Evolutionary conservation across 169 alveolate genomes (phyloP).

Genomic region (Toxoplasma gondii): DNA sequence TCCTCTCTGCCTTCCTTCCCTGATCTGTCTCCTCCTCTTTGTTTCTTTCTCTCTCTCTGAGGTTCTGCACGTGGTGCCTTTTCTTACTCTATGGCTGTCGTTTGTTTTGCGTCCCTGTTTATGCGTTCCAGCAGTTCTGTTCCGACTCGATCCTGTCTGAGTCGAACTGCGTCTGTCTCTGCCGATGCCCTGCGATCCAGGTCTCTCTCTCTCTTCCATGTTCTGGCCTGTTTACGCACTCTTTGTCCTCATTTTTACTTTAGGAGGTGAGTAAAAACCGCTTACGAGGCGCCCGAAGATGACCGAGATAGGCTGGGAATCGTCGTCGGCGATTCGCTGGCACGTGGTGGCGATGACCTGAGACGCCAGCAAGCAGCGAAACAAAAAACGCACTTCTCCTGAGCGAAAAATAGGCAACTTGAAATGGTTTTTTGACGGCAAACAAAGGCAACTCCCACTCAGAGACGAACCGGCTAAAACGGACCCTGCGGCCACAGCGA

Average conservation of each 20-base stretch:
- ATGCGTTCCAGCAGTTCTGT: no score
- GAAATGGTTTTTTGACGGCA: not conserved
- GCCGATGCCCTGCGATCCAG: not conserved
- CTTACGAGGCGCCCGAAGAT: constrained; percentile 41
- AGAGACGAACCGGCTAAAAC: not conserved
- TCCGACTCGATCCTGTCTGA: not conserved
- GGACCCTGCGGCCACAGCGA: no score
- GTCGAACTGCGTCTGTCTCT: not conserved
- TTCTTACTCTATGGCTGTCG: no score
- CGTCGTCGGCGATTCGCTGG: constrained; percentile 30
- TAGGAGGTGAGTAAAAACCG: not conserved
- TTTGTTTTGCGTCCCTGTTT: no score
- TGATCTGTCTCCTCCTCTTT: no score
- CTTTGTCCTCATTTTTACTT: not conserved
- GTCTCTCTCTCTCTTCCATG: not conserved
- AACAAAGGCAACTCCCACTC: not conserved
- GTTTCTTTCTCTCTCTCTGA: no score
- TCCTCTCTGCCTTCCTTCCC: no score
- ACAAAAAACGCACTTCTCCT: not conserved
- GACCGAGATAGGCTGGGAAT: not conserved
- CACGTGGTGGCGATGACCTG: constrained; percentile 34
- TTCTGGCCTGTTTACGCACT: not conserved
- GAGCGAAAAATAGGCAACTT: not conserved
- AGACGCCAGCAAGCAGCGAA: not conserved
- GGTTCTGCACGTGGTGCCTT: no score